A percentile compares a stretch with the other conserved stretches of the same genome.
phyloP scores from a whole-genome alignment of 352 stramenopile genomes.

The Globisporangium parvum region DNA sequence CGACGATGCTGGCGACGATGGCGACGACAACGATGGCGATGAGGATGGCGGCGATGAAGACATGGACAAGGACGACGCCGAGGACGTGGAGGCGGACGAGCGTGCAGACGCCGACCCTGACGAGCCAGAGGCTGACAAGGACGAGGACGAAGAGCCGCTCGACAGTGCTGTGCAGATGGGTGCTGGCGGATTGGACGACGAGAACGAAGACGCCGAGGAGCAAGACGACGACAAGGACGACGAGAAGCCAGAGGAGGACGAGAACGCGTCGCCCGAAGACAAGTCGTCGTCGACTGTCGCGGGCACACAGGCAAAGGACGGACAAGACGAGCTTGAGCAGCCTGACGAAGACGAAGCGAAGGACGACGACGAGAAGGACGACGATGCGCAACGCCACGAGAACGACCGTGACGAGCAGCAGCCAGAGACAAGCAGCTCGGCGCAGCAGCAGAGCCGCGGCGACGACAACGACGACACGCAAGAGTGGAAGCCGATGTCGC shows the following conservation, averaged over 20 bases:
- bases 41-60: slow-evolving; percentile 49
- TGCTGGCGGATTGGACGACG: slow-evolving; percentile 67
- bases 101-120: slow-evolving; percentile 45
- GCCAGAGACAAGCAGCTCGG: slow-evolving; percentile 40
- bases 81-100: slow-evolving; percentile 30
- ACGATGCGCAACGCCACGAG: slow-evolving; percentile 21
- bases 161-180: slow-evolving; percentile 67
- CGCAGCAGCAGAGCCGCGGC: slow-evolving; percentile 44
- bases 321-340: slow-evolving; percentile 65
- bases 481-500: slow-evolving; percentile 49
- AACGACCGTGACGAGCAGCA: slow-evolving; percentile 42
- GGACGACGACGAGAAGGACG: slow-evolving; percentile 23
- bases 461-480: slow-evolving; percentile 50
- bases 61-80: slow-evolving; percentile 36
- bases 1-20: slow-evolving; percentile 28
- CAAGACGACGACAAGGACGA: slow-evolving; percentile 65
- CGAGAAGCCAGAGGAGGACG: slow-evolving; percentile 40
- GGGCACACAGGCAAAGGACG: slow-evolving; percentile 81
- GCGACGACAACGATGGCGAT: slow-evolving; percentile 29
- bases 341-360: slow-evolving; percentile 35
- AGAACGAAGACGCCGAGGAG: slow-evolving; percentile 59
- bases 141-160: slow-evolving; percentile 62
- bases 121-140: slow-evolving; percentile 50
- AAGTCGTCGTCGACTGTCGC: slow-evolving; percentile 54
- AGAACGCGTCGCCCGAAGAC: slow-evolving; percentile 26